These are phyloP conservation scores for Pleurozium schreberi DNA, from an alignment of 225 moss, liverwort and hornwort genomes.

Conservation along the genomic window DNA sequence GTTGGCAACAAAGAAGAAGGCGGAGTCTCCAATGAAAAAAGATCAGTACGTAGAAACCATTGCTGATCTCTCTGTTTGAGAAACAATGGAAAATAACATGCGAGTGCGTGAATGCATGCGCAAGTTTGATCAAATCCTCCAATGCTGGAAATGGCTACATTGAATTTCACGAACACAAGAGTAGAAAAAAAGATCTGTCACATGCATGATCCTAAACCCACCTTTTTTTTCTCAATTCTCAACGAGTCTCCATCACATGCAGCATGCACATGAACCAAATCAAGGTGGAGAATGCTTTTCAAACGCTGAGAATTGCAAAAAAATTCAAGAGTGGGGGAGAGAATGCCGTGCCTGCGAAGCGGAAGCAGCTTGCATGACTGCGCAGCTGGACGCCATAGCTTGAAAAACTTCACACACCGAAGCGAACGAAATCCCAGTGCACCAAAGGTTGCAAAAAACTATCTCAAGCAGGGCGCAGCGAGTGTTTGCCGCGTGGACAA, in stretches of 20 bases:
- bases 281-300: no score
- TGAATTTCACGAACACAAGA: neutral
- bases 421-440: neutral
- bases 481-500: neutral
- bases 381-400: conserved; percentile 11
- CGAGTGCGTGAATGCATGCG: neutral
- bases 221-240: neutral
- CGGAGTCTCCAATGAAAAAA: neutral
- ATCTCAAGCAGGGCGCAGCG: neutral
- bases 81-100: neutral
- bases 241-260: neutral
- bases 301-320: neutral
- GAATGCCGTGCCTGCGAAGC: conserved; percentile 7
- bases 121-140: neutral
- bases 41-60: neutral
- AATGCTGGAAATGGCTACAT: neutral
- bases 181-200: neutral
- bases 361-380: conserved; percentile 15
- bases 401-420: neutral
- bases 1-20: neutral
- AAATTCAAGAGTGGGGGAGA: neutral
- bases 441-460: no score
- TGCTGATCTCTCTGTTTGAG: neutral
- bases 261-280: neutral
- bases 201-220: neutral